These are phyloP conservation scores for Scedosporium apiospermum DNA, from an alignment of 2,329 filamentous ascomycete genomes.

Conservation along the genomic window DNA sequence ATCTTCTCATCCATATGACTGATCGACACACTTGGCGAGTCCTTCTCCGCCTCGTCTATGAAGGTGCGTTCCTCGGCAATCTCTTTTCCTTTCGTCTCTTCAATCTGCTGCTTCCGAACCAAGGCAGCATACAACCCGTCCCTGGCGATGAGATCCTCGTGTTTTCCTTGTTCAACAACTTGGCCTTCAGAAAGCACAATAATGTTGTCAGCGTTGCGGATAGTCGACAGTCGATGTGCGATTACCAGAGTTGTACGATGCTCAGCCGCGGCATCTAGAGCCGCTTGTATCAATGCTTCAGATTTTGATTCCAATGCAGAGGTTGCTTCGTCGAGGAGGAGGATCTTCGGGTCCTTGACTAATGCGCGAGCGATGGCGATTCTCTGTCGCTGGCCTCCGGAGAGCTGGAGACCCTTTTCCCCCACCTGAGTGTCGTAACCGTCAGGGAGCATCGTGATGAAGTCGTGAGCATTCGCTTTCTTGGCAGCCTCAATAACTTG, in stretches of 20 bases:
- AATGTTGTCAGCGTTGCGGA: constrained; percentile 54
- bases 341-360: constrained; percentile 50
- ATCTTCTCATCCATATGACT: too few species aligned
- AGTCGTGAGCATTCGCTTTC: constrained; percentile 43
- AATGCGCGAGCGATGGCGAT: constrained; percentile 59
- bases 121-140: constrained; percentile 40
- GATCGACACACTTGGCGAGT: too few species aligned
- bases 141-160: constrained; percentile 42
- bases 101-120: constrained; percentile 32
- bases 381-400: constrained; percentile 58
- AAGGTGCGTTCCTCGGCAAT: neutral
- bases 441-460: constrained; percentile 37
- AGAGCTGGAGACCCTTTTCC: constrained; percentile 54
- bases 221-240: constrained; percentile 50
- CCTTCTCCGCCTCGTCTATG: too few species aligned
- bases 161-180: constrained; percentile 52
- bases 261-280: constrained; percentile 43
- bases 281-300: constrained; percentile 43
- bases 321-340: constrained; percentile 62
- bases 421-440: constrained; percentile 55
- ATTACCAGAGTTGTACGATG: constrained; percentile 61
- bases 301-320: constrained; percentile 41
- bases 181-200: constrained; percentile 53
- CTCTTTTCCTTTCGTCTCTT: neutral
- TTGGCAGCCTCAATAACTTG: constrained; percentile 28